Percentiles rank a stretch among this genome's conserved stretches.
Evolutionary conservation across 768 basidiomycete species (phyloP).

Genomic region (Scleroderma citrinum): DNA sequence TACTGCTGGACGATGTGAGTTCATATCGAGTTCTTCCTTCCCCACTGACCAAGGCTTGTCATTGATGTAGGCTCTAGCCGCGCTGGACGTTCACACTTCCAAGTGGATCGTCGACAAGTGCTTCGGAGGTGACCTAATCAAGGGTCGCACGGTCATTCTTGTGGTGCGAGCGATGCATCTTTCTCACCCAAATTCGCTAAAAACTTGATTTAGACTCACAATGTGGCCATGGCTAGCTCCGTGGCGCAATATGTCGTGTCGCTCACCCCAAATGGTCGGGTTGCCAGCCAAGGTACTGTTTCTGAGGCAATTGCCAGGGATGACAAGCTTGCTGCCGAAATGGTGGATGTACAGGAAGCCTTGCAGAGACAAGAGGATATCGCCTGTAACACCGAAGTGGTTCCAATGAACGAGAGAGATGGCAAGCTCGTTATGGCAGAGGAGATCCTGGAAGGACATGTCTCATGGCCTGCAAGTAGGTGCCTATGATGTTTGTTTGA

Average conservation of each 20-base stretch:
- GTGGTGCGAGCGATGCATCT: slow-evolving; percentile 32
- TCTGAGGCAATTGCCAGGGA: slow-evolving; percentile 42
- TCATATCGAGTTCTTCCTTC: neutral
- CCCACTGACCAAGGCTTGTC: neutral
- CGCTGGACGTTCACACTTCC: slow-evolving; percentile 52
- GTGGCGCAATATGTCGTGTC: slow-evolving; percentile 42
- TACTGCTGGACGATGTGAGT: slow-evolving; percentile 66
- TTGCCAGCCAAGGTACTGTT: slow-evolving; percentile 43
- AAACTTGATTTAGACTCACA: slow-evolving; percentile 22
- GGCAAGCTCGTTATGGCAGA: slow-evolving; percentile 63
- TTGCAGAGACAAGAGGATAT: slow-evolving; percentile 10
- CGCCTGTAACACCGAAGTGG: slow-evolving; percentile 13
- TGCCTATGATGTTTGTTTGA: neutral
- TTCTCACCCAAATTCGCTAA: neutral
- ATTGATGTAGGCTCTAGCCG: slow-evolving; percentile 37
- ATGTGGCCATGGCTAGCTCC: slow-evolving; percentile 23
- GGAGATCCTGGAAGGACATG: slow-evolving; percentile 55
- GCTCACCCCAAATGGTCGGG: slow-evolving; percentile 46
- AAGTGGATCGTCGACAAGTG: slow-evolving; percentile 46
- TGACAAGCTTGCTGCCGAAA: slow-evolving; percentile 22
- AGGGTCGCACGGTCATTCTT: slow-evolving; percentile 45
- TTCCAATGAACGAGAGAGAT: slow-evolving; percentile 16
- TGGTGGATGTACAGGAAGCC: slow-evolving; percentile 9
- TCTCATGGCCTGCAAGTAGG: slow-evolving; percentile 44
- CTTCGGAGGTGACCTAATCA: slow-evolving; percentile 40